These are phyloP conservation scores for Exophiala sp. DNA, from an alignment of 2,329 filamentous ascomycete genomes.

Conservation along the genomic window DNA sequence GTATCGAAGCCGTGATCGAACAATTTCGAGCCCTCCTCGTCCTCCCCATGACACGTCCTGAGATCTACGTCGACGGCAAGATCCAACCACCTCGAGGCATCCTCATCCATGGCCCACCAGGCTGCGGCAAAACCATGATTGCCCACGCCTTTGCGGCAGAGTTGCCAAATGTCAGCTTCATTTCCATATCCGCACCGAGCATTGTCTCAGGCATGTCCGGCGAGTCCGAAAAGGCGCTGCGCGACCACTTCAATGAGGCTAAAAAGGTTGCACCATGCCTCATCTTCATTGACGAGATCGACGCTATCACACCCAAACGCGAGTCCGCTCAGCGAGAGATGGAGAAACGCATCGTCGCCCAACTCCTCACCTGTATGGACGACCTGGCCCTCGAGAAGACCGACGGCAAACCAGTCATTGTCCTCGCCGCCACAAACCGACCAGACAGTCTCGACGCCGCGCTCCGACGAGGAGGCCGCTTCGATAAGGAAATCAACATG, in stretches of 20 bases:
- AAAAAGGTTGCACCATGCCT: conserved; percentile 81
- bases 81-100: conserved; percentile 71
- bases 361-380: conserved; percentile 84
- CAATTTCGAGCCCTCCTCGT: conserved; percentile 69
- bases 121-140: conserved; percentile 82
- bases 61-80: conserved; percentile 62
- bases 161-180: conserved; percentile 67
- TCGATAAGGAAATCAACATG: conserved; percentile 81
- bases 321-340: conserved; percentile 82
- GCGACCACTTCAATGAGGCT: conserved; percentile 84
- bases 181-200: conserved; percentile 76
- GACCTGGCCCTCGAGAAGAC: conserved; percentile 69
- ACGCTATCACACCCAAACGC: conserved; percentile 82
- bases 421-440: conserved; percentile 85
- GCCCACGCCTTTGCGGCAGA: conserved; percentile 75
- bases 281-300: conserved; percentile 88
- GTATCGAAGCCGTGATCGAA: conserved; percentile 68
- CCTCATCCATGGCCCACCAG: conserved; percentile 76
- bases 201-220: conserved; percentile 84
- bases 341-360: conserved; percentile 80
- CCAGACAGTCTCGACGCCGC: conserved; percentile 82
- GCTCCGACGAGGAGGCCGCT: conserved; percentile 68
- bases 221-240: conserved; percentile 81
- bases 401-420: conserved; percentile 74
- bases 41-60: conserved; percentile 66